Base-by-base conservation (phyloP, 495 filamentous ascomycete genomes). In the Talaromyces trachyspermus region DNA sequence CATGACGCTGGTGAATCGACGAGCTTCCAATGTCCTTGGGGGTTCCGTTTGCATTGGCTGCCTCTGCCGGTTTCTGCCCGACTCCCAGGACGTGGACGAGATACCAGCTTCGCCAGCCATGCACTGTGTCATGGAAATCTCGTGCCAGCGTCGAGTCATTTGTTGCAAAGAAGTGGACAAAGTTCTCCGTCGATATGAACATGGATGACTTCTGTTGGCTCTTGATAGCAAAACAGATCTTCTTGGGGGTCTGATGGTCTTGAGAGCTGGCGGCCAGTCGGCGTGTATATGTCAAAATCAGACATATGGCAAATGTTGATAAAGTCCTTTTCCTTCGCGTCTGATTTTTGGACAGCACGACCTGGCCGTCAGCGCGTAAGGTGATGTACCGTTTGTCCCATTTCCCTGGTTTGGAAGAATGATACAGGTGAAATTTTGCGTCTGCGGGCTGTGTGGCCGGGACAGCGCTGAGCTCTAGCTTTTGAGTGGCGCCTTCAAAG, bases 211-310 rank as follows among this genome's bases (percentile, higher is more conserved):
- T 95, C 58, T 97, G 84, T 62, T 95, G 92, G 51, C 88, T 94
- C 61, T 95, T 96, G 53, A 98, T 75, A 3, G 88, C 90, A 57
- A 84, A 90, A 62, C 88, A 95, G 46, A 82, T 70, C 56, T 81
- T 83, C 55, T 88, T 90, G 0, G 87, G 87, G 85, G 83, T 52
- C 78, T 85, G 47, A 90, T 65, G 12, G 62, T 71, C 47, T 81
- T 76, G 78, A 77, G 44, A 79, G 65, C 27, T 85, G 78, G 11
- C 77, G 74, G 30, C 80, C 71, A 3, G 77, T 83, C 8, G 87
- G 84, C 6, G 72, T 77, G 63, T 95, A 95, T 32, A 95, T 85
- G 54, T 98, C 92, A 55, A 91, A 98, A 61, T 96, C 92, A 8
- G 89, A 88, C 11, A 98, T 63, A 61, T 95, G 87, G 58, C 94